These are phyloP conservation scores for Haplographium delicatum DNA, from an alignment of 495 filamentous ascomycete species.

Conservation along the genomic window DNA sequence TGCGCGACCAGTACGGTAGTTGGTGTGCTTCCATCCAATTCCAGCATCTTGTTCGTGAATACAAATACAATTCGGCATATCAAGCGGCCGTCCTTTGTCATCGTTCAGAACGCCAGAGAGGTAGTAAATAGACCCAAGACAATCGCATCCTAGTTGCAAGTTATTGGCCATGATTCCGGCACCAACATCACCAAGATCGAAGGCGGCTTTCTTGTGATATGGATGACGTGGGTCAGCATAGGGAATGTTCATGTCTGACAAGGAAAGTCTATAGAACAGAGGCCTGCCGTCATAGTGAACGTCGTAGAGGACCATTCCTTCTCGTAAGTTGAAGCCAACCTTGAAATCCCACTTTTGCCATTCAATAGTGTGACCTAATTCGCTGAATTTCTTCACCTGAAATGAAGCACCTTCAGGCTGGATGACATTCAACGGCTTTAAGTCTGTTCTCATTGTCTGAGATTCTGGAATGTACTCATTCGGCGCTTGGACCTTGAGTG, in stretches of 20 bases:
- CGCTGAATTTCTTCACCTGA: conserved; percentile 41
- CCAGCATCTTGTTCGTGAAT: conserved; percentile 66
- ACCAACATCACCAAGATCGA: conserved; percentile 65
- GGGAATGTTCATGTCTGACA: conserved; percentile 73
- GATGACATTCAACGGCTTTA: conserved; percentile 71
- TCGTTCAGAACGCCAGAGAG: conserved; percentile 54
- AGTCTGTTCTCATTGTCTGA: conserved; percentile 55
- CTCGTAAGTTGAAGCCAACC: conserved; percentile 59
- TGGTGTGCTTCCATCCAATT: conserved; percentile 62
- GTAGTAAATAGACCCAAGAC: conserved; percentile 63
- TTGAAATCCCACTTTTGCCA: conserved; percentile 70
- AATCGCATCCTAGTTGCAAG: conserved; percentile 61
- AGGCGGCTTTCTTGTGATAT: conserved; percentile 63
- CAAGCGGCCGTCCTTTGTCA: conserved; percentile 47
- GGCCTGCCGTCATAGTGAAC: conserved; percentile 63
- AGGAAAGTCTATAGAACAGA: conserved; percentile 62
- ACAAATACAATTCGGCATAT: conserved; percentile 54
- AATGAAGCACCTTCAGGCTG: conserved; percentile 79
- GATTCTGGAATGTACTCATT: conserved; percentile 73
- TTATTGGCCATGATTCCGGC: conserved; percentile 64
- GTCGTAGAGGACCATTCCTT: conserved; percentile 60
- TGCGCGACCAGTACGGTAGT: conserved; percentile 56
- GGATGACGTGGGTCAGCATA: conserved; percentile 59
- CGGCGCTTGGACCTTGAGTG: conserved; percentile 50
- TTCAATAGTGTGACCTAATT: conserved; percentile 44